Evolutionary conservation across 169 alveolate species (phyloP), one percentile per base, ranked within the genome.

Genomic region (Cryptosporidium ryanae): DNA sequence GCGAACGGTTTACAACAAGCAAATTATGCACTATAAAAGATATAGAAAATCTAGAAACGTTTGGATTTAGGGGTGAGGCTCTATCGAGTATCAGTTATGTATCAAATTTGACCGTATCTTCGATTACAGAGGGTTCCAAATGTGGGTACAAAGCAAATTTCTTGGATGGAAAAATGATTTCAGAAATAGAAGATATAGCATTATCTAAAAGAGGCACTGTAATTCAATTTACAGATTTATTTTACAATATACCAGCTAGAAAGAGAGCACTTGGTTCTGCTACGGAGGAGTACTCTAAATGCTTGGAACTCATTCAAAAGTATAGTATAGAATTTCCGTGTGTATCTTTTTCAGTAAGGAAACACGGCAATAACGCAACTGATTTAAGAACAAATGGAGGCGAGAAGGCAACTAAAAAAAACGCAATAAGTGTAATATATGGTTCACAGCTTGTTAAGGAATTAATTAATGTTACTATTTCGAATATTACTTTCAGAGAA

Each of bases 61-160:
- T 98, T 90, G 99, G 99, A 6, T 98, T 98, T 92, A 91, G 99
- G 84, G 99, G 99, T 13, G 99, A 98, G 91, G 99, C 99, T 10
- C 91, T 98, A 43, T 97, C 99, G 3, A 87, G 89, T 61, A 90
- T 71, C 43, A 76, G 82, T 76, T 76, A 43, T 23, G 87, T 61
- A 25, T 76, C 83, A 54, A 43, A n/a, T n/a, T 48, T 65, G 38
- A 54, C 54, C 29, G 54, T 65, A 64, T 49, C 83, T 1, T 64
- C 71, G 8, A 67, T 81, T 57, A 32, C 81, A 21, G 89, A 82
- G 17, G 46, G 7, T 17, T 81, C 91, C 17, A 18, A 15, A 15
- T 89, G 61, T 71, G 90, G 76, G n/a, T 84, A 68, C 43, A 76
- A 34, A 66, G 70, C 82, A 23, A 25, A 55, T 13, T 91, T 89